These are phyloP conservation scores for Juncus inflexus DNA, from an alignment of 176 grass and related monocot species.

Conservation along the genomic window DNA sequence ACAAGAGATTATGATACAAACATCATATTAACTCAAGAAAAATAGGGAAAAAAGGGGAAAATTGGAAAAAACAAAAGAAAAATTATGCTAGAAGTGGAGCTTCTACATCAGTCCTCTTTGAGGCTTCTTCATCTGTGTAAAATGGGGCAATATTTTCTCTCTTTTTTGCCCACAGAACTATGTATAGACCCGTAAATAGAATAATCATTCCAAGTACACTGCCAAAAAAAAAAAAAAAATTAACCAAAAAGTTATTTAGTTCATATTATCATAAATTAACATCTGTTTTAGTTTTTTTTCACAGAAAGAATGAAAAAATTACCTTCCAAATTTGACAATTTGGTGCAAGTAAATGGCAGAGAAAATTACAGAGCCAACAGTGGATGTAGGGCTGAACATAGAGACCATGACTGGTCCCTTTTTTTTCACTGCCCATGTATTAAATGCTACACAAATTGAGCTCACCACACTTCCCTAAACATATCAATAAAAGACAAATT, in stretches of 20 bases:
- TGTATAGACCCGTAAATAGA: slow-evolving; percentile 57
- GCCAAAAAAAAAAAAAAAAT: slow-evolving; percentile 15
- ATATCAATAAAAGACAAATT: not conserved
- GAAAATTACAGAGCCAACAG: slow-evolving; percentile 52
- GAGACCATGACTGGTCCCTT: slow-evolving; percentile 74
- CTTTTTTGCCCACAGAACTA: slow-evolving; percentile 69
- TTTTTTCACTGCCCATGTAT: slow-evolving; percentile 64
- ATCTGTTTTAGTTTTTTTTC: not conserved
- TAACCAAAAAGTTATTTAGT: not conserved
- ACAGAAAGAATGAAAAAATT: not conserved
- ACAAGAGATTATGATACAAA: too few species aligned
- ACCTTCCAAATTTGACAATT: slow-evolving; percentile 49
- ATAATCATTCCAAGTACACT: slow-evolving; percentile 54
- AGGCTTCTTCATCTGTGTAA: slow-evolving; percentile 6
- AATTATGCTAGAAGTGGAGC: slow-evolving; percentile 32
- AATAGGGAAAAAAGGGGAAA: too few species aligned
- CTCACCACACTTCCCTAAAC: slow-evolving; percentile 46
- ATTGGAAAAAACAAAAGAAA: too few species aligned
- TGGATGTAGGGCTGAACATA: slow-evolving; percentile 63
- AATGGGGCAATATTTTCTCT: slow-evolving; percentile 39
- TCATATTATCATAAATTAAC: not conserved
- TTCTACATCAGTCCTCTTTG: slow-evolving; percentile 12
- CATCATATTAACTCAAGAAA: too few species aligned
- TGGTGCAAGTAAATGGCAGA: slow-evolving; percentile 52
- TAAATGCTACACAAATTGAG: slow-evolving; percentile 55